phyloP scores from a whole-genome alignment of 495 filamentous ascomycete genomes.

The Friedmanniomyces endolithicus region DNA sequence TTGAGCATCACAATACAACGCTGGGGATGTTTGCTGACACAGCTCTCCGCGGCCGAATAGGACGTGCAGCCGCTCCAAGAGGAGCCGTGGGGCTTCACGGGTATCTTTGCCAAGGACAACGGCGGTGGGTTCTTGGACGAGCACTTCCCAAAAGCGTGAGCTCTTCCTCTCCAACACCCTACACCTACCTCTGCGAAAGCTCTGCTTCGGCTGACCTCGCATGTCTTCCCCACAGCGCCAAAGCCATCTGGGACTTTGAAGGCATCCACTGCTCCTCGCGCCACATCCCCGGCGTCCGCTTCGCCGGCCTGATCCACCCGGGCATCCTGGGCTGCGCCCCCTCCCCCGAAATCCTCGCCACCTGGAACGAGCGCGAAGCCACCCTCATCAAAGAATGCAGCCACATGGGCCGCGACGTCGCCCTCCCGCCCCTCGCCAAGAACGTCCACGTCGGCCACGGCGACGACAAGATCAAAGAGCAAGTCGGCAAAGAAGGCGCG shows the following conservation, averaged over 20 bases:
- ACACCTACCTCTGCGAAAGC: too few relatives aligned
- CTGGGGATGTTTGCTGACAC: too few relatives aligned
- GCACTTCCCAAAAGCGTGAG: slow-evolving; percentile 68
- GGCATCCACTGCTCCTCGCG: slow-evolving; percentile 85
- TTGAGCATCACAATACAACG: too few relatives aligned
- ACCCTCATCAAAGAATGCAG: slow-evolving; percentile 60
- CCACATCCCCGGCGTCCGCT: slow-evolving; percentile 81
- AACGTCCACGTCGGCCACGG: slow-evolving; percentile 56
- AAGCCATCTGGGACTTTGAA: slow-evolving; percentile 97
- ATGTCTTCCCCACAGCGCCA: slow-evolving; percentile 43
- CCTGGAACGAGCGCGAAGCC: slow-evolving; percentile 71
- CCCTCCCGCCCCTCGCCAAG: slow-evolving; percentile 58
- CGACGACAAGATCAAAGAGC: slow-evolving; percentile 47
- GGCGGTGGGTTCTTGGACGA: slow-evolving; percentile 90
- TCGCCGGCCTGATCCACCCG: slow-evolving; percentile 86
- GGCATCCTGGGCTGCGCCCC: slow-evolving; percentile 90
- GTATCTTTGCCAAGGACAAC: slow-evolving; percentile 70
- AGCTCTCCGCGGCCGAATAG: not conserved
- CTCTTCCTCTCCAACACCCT: not conserved
- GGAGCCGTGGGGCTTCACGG: slow-evolving; percentile 63
- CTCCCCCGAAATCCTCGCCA: slow-evolving; percentile 51
- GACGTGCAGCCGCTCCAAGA: not conserved
- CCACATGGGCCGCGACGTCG: slow-evolving; percentile 61
- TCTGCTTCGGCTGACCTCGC: not conserved
- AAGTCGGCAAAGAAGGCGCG: slow-evolving; percentile 77